Conservation (phyloP, 305 asterid species). For the Caryopteris hybrid region DNA sequence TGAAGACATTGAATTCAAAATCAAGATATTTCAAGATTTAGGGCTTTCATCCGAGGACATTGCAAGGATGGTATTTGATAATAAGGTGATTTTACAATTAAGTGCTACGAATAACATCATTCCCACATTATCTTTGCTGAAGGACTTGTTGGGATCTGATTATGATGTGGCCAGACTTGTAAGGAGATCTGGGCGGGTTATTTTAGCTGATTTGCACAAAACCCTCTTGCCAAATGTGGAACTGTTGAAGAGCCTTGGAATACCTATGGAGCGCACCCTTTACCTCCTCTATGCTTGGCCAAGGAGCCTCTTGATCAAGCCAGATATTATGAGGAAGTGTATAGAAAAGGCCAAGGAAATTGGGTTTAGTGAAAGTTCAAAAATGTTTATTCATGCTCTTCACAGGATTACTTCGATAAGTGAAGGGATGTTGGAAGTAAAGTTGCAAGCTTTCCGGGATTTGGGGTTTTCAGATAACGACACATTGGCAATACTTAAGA, state of each 20-base stretch:
- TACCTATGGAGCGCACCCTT: slow-evolving; percentile 2
- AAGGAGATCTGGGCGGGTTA: slow-evolving; percentile 1
- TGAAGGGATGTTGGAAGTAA: slow-evolving; percentile 14
- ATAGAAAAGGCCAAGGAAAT: slow-evolving; percentile 16
- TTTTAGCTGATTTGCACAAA: slow-evolving; percentile 15
- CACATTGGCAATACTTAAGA: neutral
- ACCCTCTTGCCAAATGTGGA: slow-evolving; percentile 26
- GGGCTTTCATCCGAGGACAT: slow-evolving; percentile 18
- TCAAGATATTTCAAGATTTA: slow-evolving; percentile 19
- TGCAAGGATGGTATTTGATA: slow-evolving; percentile 3
- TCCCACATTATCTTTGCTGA: slow-evolving; percentile 18
- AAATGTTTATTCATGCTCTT: slow-evolving; percentile 13
- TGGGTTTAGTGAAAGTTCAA: slow-evolving; percentile 15
- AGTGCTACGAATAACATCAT: neutral
- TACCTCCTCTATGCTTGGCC: slow-evolving; percentile 9
- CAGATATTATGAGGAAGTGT: slow-evolving; percentile 15
- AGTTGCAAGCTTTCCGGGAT: slow-evolving; percentile 4
- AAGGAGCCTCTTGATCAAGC: slow-evolving; percentile 14
- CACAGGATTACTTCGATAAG: slow-evolving; percentile 11
- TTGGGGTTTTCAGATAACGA: neutral
- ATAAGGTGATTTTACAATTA: slow-evolving; percentile 7
- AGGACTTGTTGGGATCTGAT: slow-evolving; percentile 22
- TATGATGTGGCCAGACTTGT: slow-evolving; percentile 21
- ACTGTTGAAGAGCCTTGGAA: slow-evolving; percentile 25
- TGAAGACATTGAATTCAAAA: slow-evolving; percentile 25